Conservation (phyloP, 208 protist genomes). For the Zelonia costaricensis region DNA sequence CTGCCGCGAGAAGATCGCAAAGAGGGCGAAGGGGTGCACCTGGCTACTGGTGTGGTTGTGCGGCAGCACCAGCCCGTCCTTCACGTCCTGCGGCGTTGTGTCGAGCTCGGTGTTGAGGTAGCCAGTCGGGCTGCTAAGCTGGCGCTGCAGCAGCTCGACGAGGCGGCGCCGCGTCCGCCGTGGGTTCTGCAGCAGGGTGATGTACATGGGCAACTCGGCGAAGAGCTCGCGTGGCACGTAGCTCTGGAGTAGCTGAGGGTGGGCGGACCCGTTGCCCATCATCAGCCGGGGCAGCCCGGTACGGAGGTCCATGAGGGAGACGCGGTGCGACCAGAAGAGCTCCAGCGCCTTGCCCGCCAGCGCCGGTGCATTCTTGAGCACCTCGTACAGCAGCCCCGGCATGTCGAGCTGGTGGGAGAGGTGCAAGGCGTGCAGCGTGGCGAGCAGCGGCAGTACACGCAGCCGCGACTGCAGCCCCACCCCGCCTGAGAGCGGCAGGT, state of each 20-base stretch:
- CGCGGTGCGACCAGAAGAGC: slow-evolving; percentile 63
- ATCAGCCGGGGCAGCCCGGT: slow-evolving; percentile 39
- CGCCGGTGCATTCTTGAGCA: slow-evolving; percentile 77
- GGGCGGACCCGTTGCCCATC: slow-evolving; percentile 43
- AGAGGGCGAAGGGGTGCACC: slow-evolving; percentile 83
- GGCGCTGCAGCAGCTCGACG: slow-evolving; percentile 79
- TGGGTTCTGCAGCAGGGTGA: slow-evolving; percentile 61
- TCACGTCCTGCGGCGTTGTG: slow-evolving; percentile 60
- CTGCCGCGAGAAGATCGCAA: slow-evolving; percentile 76
- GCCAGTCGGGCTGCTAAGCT: slow-evolving; percentile 77
- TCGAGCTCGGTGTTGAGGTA: slow-evolving; percentile 76
- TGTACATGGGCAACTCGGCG: slow-evolving; percentile 72
- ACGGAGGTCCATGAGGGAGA: slow-evolving; percentile 56
- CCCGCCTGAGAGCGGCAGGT: slow-evolving; percentile 56
- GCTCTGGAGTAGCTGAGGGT: slow-evolving; percentile 45
- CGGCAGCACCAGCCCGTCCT: slow-evolving; percentile 61
- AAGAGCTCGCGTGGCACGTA: slow-evolving; percentile 76
- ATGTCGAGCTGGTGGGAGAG: slow-evolving; percentile 62
- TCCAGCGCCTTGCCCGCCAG: slow-evolving; percentile 69
- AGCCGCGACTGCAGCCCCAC: slow-evolving; percentile 78
- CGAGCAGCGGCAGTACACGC: slow-evolving; percentile 74
- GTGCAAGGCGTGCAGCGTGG: slow-evolving; percentile 74
- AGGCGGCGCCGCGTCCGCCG: slow-evolving; percentile 65
- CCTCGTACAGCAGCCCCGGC: slow-evolving; percentile 79
- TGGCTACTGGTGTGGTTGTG: slow-evolving; percentile 74